A percentile compares a stretch with the other conserved stretches of the same genome.
phyloP scores from a whole-genome alignment of 352 stramenopile genomes.

The Pythium phragmiticola region DNA sequence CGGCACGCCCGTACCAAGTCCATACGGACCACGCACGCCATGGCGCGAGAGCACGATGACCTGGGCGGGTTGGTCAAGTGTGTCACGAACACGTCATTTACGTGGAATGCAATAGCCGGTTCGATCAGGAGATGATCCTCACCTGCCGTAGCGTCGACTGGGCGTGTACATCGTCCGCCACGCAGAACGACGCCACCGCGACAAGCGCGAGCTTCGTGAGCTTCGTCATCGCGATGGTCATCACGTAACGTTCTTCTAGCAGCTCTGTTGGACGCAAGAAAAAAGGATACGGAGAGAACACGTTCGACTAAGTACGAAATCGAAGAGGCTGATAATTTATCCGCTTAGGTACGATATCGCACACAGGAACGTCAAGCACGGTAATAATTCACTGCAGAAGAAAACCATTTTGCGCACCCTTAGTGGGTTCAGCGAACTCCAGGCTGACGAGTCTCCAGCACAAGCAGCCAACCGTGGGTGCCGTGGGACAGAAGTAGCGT shows the following conservation, averaged over 20 bases:
- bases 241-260: conserved; percentile 13
- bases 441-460: too few species aligned
- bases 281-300: conserved; percentile 16
- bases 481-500: too few species aligned
- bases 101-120: neutral
- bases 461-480: too few species aligned
- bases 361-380: neutral
- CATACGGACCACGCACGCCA: conserved; percentile 73
- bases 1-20: conserved; percentile 49
- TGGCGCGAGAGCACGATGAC: conserved; percentile 72
- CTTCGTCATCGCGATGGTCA: conserved; percentile 5
- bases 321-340: neutral
- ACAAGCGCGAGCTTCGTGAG: conserved; percentile 4
- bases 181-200: conserved; percentile 4
- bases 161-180: neutral
- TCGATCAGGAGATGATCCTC: neutral
- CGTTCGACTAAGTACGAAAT: conserved; percentile 19
- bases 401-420: too few species aligned
- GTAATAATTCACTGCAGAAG: neutral
- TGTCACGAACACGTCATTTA: too few species aligned
- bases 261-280: conserved; percentile 7
- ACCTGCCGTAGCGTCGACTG: conserved; percentile 21
- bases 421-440: too few species aligned
- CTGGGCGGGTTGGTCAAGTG: conserved; percentile 17
- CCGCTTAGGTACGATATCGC: neutral